Percentiles rank a stretch among this genome's conserved stretches.
Evolutionary conservation across 2,329 filamentous ascomycete genomes (phyloP).

Genomic region (Hypoxylon sp.): DNA sequence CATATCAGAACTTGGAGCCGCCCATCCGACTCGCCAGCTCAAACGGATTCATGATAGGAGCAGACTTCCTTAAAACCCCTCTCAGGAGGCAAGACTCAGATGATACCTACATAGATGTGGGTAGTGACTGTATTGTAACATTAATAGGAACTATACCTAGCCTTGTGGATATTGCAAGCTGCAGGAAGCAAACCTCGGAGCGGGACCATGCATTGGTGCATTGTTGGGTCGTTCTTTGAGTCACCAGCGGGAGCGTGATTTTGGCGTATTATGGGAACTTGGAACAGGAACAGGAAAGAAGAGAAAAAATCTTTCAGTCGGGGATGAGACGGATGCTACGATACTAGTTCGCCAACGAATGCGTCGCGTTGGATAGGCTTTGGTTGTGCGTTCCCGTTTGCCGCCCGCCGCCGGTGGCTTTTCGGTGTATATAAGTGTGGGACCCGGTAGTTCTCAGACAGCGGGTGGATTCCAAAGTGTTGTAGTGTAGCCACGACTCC

Average conservation of each 20-base stretch:
- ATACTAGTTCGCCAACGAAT: conserved; percentile 25
- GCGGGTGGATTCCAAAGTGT: background rate
- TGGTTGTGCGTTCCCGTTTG: conserved; percentile 26
- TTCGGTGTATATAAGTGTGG: conserved; percentile 47
- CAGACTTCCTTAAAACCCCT: background rate
- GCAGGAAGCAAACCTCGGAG: conserved; percentile 5
- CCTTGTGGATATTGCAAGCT: conserved; percentile 14
- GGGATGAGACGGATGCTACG: conserved; percentile 27
- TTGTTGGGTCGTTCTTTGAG: conserved; percentile 10
- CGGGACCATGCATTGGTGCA: conserved; percentile 1
- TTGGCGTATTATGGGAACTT: conserved; percentile 10
- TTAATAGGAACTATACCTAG: background rate
- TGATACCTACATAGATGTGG: background rate
- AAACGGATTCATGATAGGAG: conserved; percentile 39
- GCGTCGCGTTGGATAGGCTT: conserved; percentile 14
- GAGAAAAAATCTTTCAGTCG: conserved; percentile 22
- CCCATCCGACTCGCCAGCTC: conserved; percentile 57
- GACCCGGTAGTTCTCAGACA: conserved; percentile 38
- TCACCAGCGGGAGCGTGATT: conserved; percentile 30
- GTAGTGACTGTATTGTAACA: conserved; percentile 11
- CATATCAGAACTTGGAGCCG: conserved; percentile 62
- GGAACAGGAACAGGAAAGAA: conserved; percentile 3
- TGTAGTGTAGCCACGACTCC: background rate
- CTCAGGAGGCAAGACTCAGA: conserved; percentile 2
- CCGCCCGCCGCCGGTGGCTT: conserved; percentile 42